Evolutionary conservation across 1,284 basidiomycete genomes (phyloP), one percentile per base, ranked within the genome.

Genomic region (Microbotryum saponariae): DNA sequence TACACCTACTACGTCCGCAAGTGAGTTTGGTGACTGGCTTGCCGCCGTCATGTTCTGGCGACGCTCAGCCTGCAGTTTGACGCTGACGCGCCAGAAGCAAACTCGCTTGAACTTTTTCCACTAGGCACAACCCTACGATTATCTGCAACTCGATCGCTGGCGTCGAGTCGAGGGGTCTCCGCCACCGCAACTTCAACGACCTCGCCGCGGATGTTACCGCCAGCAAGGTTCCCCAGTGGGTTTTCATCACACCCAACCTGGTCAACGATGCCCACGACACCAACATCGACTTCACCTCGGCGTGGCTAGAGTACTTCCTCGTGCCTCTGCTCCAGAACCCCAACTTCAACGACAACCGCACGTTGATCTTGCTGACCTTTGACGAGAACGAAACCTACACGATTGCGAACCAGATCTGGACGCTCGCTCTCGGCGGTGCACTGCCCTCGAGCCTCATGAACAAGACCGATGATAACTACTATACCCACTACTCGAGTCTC

Each of bases 171-270:
- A 81, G 83, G 37, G 76, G 78, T 7, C 64, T 74, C 10, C 78
- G 80, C n/a, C 79, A 83, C 59, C 80, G 84, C 55, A 86, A 85
- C 75, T 86, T 85, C 73, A 84, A 84, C 62, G 78, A 83, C 72
- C 82, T 84, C 62, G 78, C 80, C 7, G 74, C 82, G 18, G 83
- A 85, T 58, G 58, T 75, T 47, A 79, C 78, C 54, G 79, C 80
- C 31, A 73, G 79, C 53, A 76, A 76, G 3, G 72, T 86, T 29
- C 81, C 84, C 9, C 83, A 85, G 68, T 85, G 82, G 82, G 72
- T 76, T 33, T 86, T 82, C 70, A 75, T 86, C 58, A 85, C 85
- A 0, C 85, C 85, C n/a, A 85, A 85, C 73, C 72, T 83, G 56
- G 78, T 79, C 33, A 76, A 80, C 73, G 50, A 46, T 42, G 49